These are phyloP conservation scores for Colletotrichum navitas DNA, from an alignment of 2,329 filamentous ascomycete genomes.

Conservation along the genomic window DNA sequence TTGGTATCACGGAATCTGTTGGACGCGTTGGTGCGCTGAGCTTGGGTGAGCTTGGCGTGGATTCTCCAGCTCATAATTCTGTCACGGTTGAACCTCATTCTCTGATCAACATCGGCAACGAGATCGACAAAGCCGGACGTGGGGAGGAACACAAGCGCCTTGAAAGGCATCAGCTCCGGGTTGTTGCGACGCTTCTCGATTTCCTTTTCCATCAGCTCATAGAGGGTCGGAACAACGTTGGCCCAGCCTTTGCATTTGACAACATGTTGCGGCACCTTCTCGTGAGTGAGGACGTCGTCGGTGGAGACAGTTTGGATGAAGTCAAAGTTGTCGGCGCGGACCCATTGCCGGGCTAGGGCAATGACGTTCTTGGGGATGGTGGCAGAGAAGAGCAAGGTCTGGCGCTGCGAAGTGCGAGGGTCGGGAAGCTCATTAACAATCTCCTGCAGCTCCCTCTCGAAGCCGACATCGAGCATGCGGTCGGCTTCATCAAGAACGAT, in stretches of 20 bases:
- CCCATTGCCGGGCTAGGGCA: slow-evolving; percentile 79
- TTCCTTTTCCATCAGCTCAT: slow-evolving; percentile 79
- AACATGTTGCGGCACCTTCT: slow-evolving; percentile 83
- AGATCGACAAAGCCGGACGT: slow-evolving; percentile 80
- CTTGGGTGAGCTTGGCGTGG: slow-evolving; percentile 83
- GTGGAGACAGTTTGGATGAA: slow-evolving; percentile 90
- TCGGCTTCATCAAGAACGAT: slow-evolving; percentile 97
- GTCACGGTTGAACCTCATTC: slow-evolving; percentile 52
- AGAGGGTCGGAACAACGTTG: slow-evolving; percentile 80
- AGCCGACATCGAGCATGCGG: slow-evolving; percentile 97
- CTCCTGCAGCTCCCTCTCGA: slow-evolving; percentile 72
- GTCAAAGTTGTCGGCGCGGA: slow-evolving; percentile 84
- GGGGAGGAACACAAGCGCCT: slow-evolving; percentile 94
- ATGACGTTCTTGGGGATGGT: slow-evolving; percentile 90
- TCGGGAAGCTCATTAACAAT: slow-evolving; percentile 75
- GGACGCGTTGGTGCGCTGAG: slow-evolving; percentile 75
- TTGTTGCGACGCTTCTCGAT: slow-evolving; percentile 58
- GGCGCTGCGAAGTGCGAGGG: slow-evolving; percentile 73
- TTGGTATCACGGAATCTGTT: slow-evolving; percentile 76
- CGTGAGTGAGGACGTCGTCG: slow-evolving; percentile 87
- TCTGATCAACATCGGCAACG: slow-evolving; percentile 63
- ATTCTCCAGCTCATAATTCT: slow-evolving; percentile 70
- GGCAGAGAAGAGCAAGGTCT: slow-evolving; percentile 95
- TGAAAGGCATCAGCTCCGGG: slow-evolving; percentile 74
- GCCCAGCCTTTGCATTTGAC: slow-evolving; percentile 76